Evolutionary conservation across 2,329 filamentous ascomycete species (phyloP).

Genomic region (Fusarium proliferatum): DNA sequence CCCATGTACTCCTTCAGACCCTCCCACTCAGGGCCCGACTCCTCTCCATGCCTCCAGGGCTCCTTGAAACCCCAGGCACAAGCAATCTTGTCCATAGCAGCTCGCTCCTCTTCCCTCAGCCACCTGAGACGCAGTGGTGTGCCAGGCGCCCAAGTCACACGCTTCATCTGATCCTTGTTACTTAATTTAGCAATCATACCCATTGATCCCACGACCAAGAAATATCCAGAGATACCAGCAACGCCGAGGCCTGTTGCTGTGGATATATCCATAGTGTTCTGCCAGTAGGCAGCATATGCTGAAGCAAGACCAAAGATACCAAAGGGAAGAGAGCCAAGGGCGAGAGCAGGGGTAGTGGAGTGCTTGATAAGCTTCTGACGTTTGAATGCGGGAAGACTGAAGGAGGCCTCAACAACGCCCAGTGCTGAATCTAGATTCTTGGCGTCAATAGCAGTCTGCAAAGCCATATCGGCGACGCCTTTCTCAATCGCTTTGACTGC

Average conservation of each 20-base stretch:
- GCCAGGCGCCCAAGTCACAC: constrained; percentile 89
- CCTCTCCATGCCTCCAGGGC: constrained; percentile 81
- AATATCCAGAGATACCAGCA: constrained; percentile 83
- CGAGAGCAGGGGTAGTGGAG: constrained; percentile 68
- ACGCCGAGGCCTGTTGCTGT: constrained; percentile 83
- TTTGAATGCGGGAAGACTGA: constrained; percentile 73
- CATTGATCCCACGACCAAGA: constrained; percentile 82
- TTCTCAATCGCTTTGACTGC: constrained; percentile 77
- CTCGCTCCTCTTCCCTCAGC: constrained; percentile 89
- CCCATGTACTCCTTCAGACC: constrained; percentile 84
- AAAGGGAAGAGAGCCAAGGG: constrained; percentile 69
- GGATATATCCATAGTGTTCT: constrained; percentile 78
- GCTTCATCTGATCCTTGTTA: constrained; percentile 92
- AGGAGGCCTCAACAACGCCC: constrained; percentile 77
- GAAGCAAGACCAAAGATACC: constrained; percentile 77
- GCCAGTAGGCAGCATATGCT: constrained; percentile 55
- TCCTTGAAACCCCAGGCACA: constrained; percentile 94
- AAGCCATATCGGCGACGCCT: constrained; percentile 76
- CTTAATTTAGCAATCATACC: constrained; percentile 88
- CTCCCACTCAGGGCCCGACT: constrained; percentile 92
- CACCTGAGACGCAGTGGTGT: constrained; percentile 84
- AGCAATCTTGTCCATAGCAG: constrained; percentile 86
- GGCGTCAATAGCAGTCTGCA: constrained; percentile 82
- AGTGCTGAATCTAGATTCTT: constrained; percentile 83
- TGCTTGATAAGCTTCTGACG: constrained; percentile 75